Conservation (phyloP, 78 protist genomes). For the slime mould (Dictyostelium discoideum) region dicty_2.7 NC_007088.5:4336001-4336500, state of each 20-base stretch:
- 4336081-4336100: conserved; percentile 12
- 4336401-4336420: neutral
- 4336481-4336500: neutral
- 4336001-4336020: neutral
- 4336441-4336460: neutral
- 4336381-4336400: neutral
- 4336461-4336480: neutral
- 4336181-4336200: neutral
- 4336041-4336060: neutral
- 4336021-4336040: neutral
- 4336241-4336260: neutral
- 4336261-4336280: neutral
- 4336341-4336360: neutral
- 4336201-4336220: neutral
- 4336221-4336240: conserved; percentile 13
- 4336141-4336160: neutral
- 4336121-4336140: neutral
- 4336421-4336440: neutral
- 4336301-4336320: neutral
- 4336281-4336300: neutral
- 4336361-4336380: neutral
- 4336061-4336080: conserved; percentile 5
- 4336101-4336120: neutral
- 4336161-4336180: neutral
- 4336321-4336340: neutral